A percentile compares a stretch with the other conserved stretches of the same genome.
Evolutionary conservation across 1,139 yeast species (phyloP).

Genomic region (Casaregolazyma lundiana): DNA sequence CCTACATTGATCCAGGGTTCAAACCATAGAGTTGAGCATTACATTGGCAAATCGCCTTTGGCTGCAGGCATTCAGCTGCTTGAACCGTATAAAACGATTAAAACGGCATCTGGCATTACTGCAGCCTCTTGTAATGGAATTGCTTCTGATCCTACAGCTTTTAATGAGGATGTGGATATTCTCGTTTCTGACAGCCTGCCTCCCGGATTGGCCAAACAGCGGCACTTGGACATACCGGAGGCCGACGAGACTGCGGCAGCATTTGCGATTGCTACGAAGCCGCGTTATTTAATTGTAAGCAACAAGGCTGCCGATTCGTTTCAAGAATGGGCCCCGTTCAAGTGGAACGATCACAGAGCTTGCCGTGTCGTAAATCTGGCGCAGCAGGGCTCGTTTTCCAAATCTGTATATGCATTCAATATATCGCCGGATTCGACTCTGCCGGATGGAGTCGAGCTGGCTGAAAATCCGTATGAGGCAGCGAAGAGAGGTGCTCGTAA

Average conservation of each 20-base stretch:
- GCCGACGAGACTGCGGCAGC: slow-evolving; percentile 10
- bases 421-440: slow-evolving; percentile 6
- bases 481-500: neutral
- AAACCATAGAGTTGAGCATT: neutral
- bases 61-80: neutral
- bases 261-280: slow-evolving; percentile 14
- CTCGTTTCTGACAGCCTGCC: neutral
- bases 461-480: neutral
- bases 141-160: neutral
- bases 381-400: slow-evolving; percentile 19
- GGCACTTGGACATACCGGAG: neutral
- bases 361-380: slow-evolving; percentile 28
- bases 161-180: neutral
- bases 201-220: neutral
- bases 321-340: slow-evolving; percentile 28
- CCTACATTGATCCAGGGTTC: slow-evolving; percentile 16
- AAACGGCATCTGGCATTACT: slow-evolving; percentile 2
- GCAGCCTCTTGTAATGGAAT: neutral
- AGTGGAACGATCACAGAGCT: slow-evolving; percentile 13
- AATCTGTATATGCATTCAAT: slow-evolving; percentile 29
- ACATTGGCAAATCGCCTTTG: neutral
- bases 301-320: slow-evolving; percentile 13
- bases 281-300: slow-evolving; percentile 23
- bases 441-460: neutral
- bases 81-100: slow-evolving; percentile 6